These are phyloP conservation scores for Leccinum rimulosum DNA, from an alignment of 768 basidiomycete species.

Conservation along the genomic window DNA sequence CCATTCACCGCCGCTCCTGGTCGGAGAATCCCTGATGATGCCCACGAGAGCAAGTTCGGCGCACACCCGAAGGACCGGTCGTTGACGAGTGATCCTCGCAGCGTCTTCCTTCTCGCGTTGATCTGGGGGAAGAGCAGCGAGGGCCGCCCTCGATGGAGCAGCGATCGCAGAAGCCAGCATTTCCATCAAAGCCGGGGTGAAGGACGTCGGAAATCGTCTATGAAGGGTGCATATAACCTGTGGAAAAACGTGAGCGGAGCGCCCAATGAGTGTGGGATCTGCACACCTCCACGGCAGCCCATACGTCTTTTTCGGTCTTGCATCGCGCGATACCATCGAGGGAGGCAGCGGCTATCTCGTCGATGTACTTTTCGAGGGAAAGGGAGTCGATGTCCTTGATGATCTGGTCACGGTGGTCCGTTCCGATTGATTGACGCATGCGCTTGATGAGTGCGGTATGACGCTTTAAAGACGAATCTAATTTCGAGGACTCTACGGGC, in stretches of 20 bases:
- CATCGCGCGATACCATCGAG: constrained; percentile 84
- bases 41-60: constrained; percentile 89
- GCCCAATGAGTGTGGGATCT: constrained; percentile 3
- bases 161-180: constrained; percentile 56
- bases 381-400: constrained; percentile 90
- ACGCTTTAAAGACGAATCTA: constrained; percentile 93
- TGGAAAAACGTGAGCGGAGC: constrained; percentile 3
- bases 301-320: constrained; percentile 90
- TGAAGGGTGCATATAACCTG: constrained; percentile 90
- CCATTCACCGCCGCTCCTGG: constrained; percentile 78
- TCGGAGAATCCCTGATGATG: constrained; percentile 70
- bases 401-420: constrained; percentile 81
- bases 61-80: constrained; percentile 82
- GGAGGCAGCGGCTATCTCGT: constrained; percentile 86
- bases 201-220: constrained; percentile 76
- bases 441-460: constrained; percentile 96
- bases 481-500: constrained; percentile 59
- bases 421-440: constrained; percentile 80
- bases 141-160: constrained; percentile 53
- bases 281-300: constrained; percentile 87
- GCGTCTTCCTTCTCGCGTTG: constrained; percentile 93
- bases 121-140: constrained; percentile 61
- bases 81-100: constrained; percentile 72
- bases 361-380: constrained; percentile 92
- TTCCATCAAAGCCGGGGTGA: constrained; percentile 69